These are phyloP conservation scores for Syzygium aromaticum DNA, from an alignment of 345 rosid species.

Conservation along the genomic window DNA sequence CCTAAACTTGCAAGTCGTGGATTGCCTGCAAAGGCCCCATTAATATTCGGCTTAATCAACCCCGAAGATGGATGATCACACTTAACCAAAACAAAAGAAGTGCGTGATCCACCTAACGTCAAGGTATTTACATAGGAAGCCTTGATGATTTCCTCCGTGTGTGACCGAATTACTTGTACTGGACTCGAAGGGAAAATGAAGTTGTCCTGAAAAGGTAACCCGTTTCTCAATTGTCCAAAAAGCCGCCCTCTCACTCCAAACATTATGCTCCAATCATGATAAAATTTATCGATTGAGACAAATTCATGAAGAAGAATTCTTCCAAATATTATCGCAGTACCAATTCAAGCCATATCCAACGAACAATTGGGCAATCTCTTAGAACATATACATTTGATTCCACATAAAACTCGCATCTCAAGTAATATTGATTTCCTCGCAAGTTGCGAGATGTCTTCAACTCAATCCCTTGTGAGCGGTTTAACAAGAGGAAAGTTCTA, in stretches of 20 bases:
- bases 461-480: background rate
- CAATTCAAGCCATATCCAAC: background rate
- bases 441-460: background rate
- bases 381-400: background rate
- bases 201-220: background rate
- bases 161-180: background rate
- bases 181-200: background rate
- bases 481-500: background rate
- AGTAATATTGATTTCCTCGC: background rate
- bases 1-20: background rate
- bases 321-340: fast-evolving
- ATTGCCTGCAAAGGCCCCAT: background rate
- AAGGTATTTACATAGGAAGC: background rate
- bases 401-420: background rate
- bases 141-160: background rate
- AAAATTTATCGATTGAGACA: background rate
- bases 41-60: background rate
- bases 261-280: background rate
- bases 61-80: background rate
- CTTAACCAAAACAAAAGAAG: background rate
- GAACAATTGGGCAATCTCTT: background rate
- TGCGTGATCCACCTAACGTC: background rate
- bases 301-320: background rate
- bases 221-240: background rate
- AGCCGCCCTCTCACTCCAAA: background rate